phyloP scores from a whole-genome alignment of 2,329 filamentous ascomycete species.

The Pseudocercospora pini-densiflorae region DNA sequence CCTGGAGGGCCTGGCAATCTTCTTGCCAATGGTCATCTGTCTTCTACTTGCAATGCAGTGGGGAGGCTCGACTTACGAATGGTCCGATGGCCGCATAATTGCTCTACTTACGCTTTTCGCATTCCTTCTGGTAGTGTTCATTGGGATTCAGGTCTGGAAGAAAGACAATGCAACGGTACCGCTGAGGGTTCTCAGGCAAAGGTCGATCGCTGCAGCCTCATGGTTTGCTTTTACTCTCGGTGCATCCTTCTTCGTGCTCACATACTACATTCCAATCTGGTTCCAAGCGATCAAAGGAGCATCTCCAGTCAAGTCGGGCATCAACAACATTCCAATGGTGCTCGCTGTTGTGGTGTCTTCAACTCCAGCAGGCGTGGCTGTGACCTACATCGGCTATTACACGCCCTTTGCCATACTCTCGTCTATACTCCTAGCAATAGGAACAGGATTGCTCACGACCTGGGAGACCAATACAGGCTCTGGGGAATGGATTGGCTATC shows the following conservation, averaged over 20 bases:
- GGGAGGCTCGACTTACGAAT: slow-evolving; percentile 51
- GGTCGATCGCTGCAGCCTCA: slow-evolving; percentile 46
- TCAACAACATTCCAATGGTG: slow-evolving; percentile 53
- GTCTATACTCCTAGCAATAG: slow-evolving; percentile 49
- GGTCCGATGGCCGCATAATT: slow-evolving; percentile 49
- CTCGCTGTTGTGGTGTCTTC: slow-evolving; percentile 18
- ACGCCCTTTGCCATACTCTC: slow-evolving; percentile 48
- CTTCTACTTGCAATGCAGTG: slow-evolving; percentile 55
- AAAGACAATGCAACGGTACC: slow-evolving; percentile 51
- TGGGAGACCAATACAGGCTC: slow-evolving; percentile 45
- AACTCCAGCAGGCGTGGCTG: slow-evolving; percentile 3
- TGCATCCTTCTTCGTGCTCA: slow-evolving; percentile 49
- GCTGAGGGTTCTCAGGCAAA: slow-evolving; percentile 48
- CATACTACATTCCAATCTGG: slow-evolving; percentile 53
- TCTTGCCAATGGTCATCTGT: slow-evolving; percentile 43
- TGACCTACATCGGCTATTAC: slow-evolving; percentile 22
- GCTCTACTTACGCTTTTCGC: slow-evolving; percentile 50
- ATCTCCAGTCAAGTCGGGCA: slow-evolving; percentile 51
- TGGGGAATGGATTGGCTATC: slow-evolving; percentile 48
- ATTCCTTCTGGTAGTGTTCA: slow-evolving; percentile 50
- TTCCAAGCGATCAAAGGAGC: slow-evolving; percentile 56
- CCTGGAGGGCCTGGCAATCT: slow-evolving; percentile 45
- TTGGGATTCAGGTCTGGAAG: slow-evolving; percentile 48
- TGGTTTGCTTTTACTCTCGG: slow-evolving; percentile 48
- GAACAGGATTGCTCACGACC: slow-evolving; percentile 52